Conservation (phyloP, 2,329 filamentous ascomycete species). For the Xylaria sp. region DNA sequence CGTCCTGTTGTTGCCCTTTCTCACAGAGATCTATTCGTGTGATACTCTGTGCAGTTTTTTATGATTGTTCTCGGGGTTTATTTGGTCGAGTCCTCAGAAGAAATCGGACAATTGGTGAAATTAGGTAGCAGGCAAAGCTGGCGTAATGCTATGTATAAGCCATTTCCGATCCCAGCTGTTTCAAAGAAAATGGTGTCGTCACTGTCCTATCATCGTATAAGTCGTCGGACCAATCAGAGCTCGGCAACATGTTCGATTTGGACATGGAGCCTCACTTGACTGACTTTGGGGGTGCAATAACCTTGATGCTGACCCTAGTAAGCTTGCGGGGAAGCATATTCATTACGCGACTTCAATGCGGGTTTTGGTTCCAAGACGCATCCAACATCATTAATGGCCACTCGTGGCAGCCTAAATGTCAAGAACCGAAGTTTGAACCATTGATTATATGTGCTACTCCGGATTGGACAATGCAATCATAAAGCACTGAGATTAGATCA, state of each 20-base stretch:
- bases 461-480: not conserved
- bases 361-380: not conserved
- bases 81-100: not conserved
- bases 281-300: conserved; percentile 26
- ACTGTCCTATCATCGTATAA: conserved; percentile 37
- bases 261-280: conserved; percentile 25
- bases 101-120: not conserved
- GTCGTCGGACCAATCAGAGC: conserved; percentile 37
- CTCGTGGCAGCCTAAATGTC: not conserved
- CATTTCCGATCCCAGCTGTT: not conserved
- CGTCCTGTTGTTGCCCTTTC: not conserved
- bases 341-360: conserved; percentile 33
- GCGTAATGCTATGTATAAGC: conserved; percentile 15
- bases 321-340: conserved; percentile 30
- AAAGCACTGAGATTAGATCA: not conserved
- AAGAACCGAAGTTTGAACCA: not conserved
- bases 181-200: conserved; percentile 46
- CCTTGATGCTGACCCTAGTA: conserved; percentile 14
- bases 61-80: not conserved
- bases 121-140: not conserved
- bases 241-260: conserved; percentile 8
- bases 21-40: not conserved
- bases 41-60: not conserved
- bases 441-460: not conserved
- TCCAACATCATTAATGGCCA: not conserved